Percentiles rank a stretch among this genome's conserved stretches.
Evolutionary conservation across 306 rosid genomes (phyloP).

Genomic region (Alnus rubra): DNA sequence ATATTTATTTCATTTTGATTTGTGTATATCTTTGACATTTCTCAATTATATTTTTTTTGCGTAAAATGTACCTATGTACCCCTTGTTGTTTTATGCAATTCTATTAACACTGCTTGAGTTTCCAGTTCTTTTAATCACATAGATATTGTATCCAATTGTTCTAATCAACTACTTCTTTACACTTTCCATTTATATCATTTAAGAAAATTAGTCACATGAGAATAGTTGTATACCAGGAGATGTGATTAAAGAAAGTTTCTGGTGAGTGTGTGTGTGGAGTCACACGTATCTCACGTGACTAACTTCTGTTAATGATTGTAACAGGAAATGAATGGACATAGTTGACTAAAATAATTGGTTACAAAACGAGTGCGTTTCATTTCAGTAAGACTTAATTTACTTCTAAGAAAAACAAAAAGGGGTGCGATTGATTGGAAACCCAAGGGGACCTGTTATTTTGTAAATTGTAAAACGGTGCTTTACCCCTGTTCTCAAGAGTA

Average conservation of each 20-base stretch:
- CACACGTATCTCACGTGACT: not conserved
- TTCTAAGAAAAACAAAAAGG: too few species aligned
- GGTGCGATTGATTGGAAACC: not conserved
- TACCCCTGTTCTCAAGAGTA: not conserved
- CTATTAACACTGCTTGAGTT: not conserved
- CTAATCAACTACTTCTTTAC: too few species aligned
- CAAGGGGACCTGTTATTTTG: not conserved
- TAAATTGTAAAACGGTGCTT: not conserved
- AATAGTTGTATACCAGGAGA: not conserved
- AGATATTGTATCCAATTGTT: too few species aligned
- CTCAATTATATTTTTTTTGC: not conserved
- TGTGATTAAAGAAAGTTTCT: not conserved
- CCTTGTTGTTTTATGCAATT: not conserved
- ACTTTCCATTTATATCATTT: not conserved
- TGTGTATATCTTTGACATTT: slow-evolving; percentile 3
- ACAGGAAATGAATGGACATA: not conserved
- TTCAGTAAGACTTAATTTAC: not conserved
- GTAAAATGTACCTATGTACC: not conserved
- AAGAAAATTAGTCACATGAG: not conserved
- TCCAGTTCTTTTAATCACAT: too few species aligned
- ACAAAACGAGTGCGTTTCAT: not conserved
- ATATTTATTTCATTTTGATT: not conserved
- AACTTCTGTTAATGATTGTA: not conserved
- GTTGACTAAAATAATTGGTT: not conserved
- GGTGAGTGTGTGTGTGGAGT: not conserved